Base-by-base conservation (phyloP, 257 asterid genomes). In the Scutellaria baicalensis region DNA sequence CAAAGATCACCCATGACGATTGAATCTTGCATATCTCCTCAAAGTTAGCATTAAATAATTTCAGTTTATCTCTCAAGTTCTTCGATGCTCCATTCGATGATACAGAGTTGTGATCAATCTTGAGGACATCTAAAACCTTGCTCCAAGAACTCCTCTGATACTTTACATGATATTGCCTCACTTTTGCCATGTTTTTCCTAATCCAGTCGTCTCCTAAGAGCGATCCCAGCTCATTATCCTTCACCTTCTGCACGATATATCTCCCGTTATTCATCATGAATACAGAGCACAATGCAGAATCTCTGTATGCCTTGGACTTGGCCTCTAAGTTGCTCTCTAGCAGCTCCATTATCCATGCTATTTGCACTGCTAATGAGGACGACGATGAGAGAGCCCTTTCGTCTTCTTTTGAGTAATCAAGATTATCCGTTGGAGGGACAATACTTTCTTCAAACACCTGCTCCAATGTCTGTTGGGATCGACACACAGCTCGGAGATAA, bases 211-310 rank as follows among this genome's bases (percentile, higher is more conserved):
- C 93, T 2, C 96, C 98, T 31, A 92, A 75, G 0, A 92, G 80
- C 1, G 84, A 12, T 16, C 96, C 96, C 79, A 92, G 38, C 64
- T 90, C 98, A 18, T 75, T 73, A 48, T 82, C 93, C 31, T 70
- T 92, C 77, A 73, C 96, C 80, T 92, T 92, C 82, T 88, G 95
- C 72, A 88, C 87, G 36, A 92, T 90, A 75, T 92, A 92, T 44
- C 93, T 81, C 48, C 82, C 83, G 17, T 92, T 90, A 73, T 92
- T 90, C 95, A 92, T 92, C 94, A 86, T 77, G 80, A 92, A 92
- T n/a, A 92, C 83, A 65, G 86, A 81, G 71, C 87, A 56, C 80
- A 92, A 77, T 39, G 93, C 84, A 11, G 89, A 18, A 67, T 92
- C 95, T 71, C 82, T 77, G 67, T 92, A 92, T 45, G 76, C 66